phyloP scores from a whole-genome alignment of 108 stramenopile species.

The Cyclostephanos invisitatus region DNA sequence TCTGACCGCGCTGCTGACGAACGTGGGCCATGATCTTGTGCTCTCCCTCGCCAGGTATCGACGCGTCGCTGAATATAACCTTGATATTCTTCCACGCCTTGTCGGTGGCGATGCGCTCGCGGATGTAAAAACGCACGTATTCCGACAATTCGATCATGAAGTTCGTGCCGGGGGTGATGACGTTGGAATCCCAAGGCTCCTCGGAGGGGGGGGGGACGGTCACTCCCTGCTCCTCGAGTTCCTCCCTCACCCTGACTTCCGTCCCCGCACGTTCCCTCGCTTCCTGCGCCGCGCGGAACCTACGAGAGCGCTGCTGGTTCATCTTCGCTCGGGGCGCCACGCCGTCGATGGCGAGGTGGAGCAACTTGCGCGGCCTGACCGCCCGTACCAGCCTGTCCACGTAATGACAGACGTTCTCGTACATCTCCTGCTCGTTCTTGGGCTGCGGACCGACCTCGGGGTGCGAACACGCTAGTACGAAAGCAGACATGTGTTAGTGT shows the following conservation, averaged over 20 bases:
- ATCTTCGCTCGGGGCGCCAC: conserved; percentile 99
- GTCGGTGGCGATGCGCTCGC: conserved; percentile 88
- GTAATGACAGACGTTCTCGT: conserved; percentile 90
- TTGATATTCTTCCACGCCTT: conserved; percentile 89
- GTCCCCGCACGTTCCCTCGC: conserved; percentile 85
- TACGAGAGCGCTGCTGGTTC: conserved; percentile 95
- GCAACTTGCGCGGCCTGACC: conserved; percentile 82
- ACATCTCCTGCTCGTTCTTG: conserved; percentile 96
- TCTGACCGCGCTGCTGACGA: conserved; percentile 88
- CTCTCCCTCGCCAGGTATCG: conserved; percentile 98
- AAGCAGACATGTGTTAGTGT: too few species aligned
- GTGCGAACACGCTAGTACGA: conserved; percentile 98
- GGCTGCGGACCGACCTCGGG: conserved; percentile 92
- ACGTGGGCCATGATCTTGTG: conserved; percentile 98
- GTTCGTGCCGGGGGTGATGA: conserved; percentile 98
- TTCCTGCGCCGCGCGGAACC: conserved; percentile 96
- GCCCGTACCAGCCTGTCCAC: conserved; percentile 86
- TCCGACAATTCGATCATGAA: conserved; percentile 93
- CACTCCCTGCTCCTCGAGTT: conserved; percentile 71
- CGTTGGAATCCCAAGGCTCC: conserved; percentile 95
- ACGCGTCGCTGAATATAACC: conserved; percentile 95
- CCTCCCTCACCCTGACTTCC: conserved; percentile 79
- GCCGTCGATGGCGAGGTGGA: conserved; percentile 96
- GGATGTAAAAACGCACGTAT: conserved; percentile 89
- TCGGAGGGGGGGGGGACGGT: conserved; percentile 71